Evolutionary conservation across 305 asterid species (phyloP).

Genomic region (Stenogyne calaminthoides): DNA sequence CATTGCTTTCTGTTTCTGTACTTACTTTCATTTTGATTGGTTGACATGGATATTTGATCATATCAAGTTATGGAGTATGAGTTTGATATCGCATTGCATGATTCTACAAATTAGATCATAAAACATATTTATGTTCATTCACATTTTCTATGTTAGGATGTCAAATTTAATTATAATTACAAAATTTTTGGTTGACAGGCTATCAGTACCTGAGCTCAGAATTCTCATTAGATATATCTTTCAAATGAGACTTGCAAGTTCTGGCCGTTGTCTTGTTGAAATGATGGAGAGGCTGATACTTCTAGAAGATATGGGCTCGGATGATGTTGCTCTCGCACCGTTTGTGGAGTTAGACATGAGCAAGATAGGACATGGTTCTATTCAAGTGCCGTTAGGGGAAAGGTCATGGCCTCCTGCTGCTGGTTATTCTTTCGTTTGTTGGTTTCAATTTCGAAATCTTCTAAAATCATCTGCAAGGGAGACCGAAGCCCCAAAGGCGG

Average conservation of each 20-base stretch:
- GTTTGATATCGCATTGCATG: neutral
- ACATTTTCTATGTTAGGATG: neutral
- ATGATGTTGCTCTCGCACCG: conserved; percentile 92
- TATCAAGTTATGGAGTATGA: neutral
- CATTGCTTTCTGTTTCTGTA: conserved; percentile 26
- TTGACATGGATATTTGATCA: neutral
- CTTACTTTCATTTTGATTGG: neutral
- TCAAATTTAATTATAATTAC: neutral
- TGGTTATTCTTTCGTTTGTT: conserved; percentile 97
- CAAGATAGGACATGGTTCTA: conserved; percentile 90
- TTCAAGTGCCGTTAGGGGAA: conserved; percentile 99
- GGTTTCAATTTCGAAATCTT: conserved; percentile 91
- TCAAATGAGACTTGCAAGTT: conserved; percentile 69
- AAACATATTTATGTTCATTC: neutral
- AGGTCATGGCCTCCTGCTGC: conserved; percentile 99
- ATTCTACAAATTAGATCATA: neutral
- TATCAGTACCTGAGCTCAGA: conserved; percentile 86
- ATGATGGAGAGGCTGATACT: conserved; percentile 94
- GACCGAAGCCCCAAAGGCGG: conserved; percentile 64
- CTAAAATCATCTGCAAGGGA: conserved; percentile 67
- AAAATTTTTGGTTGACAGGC: conserved; percentile 57
- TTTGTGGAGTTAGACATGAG: conserved; percentile 97
- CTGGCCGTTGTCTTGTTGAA: conserved; percentile 81
- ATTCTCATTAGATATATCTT: conserved; percentile 84
- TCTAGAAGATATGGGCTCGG: conserved; percentile 72